Evolutionary conservation across 2,329 filamentous ascomycete species (phyloP), one percentile per base, ranked within the genome.

Genomic region (Diatrype stigma): DNA sequence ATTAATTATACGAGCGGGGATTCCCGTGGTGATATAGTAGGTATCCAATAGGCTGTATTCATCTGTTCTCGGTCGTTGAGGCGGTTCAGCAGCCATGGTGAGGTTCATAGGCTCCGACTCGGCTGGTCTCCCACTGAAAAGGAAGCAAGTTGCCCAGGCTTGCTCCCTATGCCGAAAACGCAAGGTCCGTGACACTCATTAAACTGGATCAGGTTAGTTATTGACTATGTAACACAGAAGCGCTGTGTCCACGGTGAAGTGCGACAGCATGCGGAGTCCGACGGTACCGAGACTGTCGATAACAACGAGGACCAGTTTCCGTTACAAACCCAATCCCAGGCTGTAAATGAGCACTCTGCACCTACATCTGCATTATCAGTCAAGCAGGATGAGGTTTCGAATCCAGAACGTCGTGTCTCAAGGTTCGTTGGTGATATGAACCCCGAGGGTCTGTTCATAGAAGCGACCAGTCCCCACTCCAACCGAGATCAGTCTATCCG

Each of bases 371-470:
- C 21, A 5, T 22, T 12, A 19, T 30, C 22, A 23, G 19, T 11
- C 16, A 30, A 22, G 14, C 38, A 38, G 17, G 12, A 38, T n/a
- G 40, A 34, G 8, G 10, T 32, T n/a, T 8, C 55, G 19, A 58
- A 53, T 2, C 56, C 63, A 12, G 61, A 67, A 23, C 59, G 64
- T 51, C 61, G 67, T 5, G 60, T 64, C 6, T 67, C 71, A 1
- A 76, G 80, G 6, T 84, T 82, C 49, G 75, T 84, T 35, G 79
- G 80, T 17, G 80, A 84, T 58, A 59, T 82, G 26, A 84, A 81
- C 56, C 81, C 81, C 2, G 81, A 84, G 61, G 77, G 77, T 51
- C 78, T 84, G 62, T 80, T 85, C 50, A 71, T 81, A 57, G 78
- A 82, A 56, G 79, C 77, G 1, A 78, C 77, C 2, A 71, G 68